A percentile compares a stretch with the other conserved stretches of the same genome.
phyloP scores from a whole-genome alignment of 805 yeast genomes.

The Lachancea kluyveri region DNA sequence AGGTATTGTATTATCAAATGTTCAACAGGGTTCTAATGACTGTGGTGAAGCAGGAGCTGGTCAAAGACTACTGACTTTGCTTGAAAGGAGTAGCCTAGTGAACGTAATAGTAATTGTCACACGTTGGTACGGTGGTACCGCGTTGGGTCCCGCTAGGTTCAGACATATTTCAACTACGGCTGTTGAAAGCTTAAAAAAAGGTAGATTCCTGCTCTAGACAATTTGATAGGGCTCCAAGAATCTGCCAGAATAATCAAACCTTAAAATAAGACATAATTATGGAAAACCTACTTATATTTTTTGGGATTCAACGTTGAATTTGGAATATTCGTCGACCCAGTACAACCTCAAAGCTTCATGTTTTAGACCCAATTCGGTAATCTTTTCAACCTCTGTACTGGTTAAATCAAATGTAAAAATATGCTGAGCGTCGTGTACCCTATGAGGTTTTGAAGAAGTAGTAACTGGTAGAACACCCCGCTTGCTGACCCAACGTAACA shows the following conservation, averaged over 20 bases:
- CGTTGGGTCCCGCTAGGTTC: conserved; percentile 66
- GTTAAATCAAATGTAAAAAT: conserved; percentile 50
- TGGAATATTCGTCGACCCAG: conserved; percentile 23
- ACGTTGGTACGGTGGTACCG: conserved; percentile 79
- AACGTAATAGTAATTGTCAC: conserved; percentile 64
- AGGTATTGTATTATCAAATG: conserved; percentile 5
- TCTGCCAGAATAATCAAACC: conserved; percentile 1
- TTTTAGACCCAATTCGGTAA: conserved; percentile 37
- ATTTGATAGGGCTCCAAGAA: too few species aligned
- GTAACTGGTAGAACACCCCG: conserved; percentile 67
- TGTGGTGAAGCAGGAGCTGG: conserved; percentile 79
- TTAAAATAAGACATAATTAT: conserved; percentile 1
- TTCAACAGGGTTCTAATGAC: conserved; percentile 58
- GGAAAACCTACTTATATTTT: conserved; percentile 6
- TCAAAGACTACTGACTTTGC: conserved; percentile 44
- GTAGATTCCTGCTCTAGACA: conserved; percentile 24
- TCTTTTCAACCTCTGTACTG: conserved; percentile 41
- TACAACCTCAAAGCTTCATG: conserved; percentile 31
- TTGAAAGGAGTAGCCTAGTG: conserved; percentile 42
- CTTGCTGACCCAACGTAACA: conserved; percentile 66
- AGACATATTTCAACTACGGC: conserved; percentile 57
- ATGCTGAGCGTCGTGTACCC: conserved; percentile 52
- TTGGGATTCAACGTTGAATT: conserved; percentile 23
- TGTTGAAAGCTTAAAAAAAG: conserved; percentile 41
- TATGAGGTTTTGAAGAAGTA: conserved; percentile 52